Evolutionary conservation across 176 grass and related monocot species (phyloP), one percentile per base, ranked within the genome.

Genomic region (Dactylis glomerata): DNA sequence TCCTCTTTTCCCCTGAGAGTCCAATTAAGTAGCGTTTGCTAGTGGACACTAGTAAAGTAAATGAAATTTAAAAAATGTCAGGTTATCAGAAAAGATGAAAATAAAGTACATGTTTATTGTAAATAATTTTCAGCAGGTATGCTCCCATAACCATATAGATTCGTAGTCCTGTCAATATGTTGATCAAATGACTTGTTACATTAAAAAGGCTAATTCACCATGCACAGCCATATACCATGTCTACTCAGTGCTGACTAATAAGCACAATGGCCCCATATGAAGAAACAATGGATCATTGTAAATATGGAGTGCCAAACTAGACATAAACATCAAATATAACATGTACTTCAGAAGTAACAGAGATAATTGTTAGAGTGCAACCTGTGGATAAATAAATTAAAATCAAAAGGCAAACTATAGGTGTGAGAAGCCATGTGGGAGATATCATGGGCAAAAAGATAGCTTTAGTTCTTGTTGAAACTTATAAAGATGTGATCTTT

Each of bases 211-310:
- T 37, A 36, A 79, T 79, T 77, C 55, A 84, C 8, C 73, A 80
- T 79, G 58, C 26, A 40, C 66, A 75, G 27, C 3, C 46, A 84
- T 27, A 55, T 55, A 55, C 16, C 66, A 89, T 67, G 45, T 73
- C 82, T 75, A 84, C 67, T 84, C 86, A 84, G 15, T 84, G 81
- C 33, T 84, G 65, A 73, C 64, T 52, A 81, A 33, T 24, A 88
- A 83, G 47, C 7, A 33, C 34, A 56, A 56, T 44, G 66, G 2
- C 22, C 54, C 45, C 62, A 10, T 73, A 40, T 33, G 14, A 80
- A 52, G 44, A 56, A 75, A 81, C 16, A 30, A 68, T 71, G 51
- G 12, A 78, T 68, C 16, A 77, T 49, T 80, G 51, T 68, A 26
- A 75, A 68, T 58, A 57, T 28, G 28, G 50, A 81, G 37, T 81